phyloP scores from a whole-genome alignment of 2,329 filamentous ascomycete species.

The Talaromyces sp. region DNA sequence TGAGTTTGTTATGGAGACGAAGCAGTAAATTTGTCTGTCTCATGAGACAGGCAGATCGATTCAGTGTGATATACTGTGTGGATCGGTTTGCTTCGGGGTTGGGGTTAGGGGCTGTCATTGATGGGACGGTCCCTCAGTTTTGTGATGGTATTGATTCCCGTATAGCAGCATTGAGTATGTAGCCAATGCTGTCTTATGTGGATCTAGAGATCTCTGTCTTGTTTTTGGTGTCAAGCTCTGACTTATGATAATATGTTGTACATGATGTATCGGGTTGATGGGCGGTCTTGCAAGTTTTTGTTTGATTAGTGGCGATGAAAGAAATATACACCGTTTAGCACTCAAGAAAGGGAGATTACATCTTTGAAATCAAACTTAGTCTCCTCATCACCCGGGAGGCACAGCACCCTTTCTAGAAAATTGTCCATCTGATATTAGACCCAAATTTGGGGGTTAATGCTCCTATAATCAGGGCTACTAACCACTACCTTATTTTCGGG shows the following conservation, averaged over 20 bases:
- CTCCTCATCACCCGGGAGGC: too few relatives aligned
- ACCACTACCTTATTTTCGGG: neutral
- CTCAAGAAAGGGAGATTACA: neutral
- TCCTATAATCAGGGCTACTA: neutral
- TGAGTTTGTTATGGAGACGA: conserved; percentile 17
- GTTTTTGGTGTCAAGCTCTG: neutral
- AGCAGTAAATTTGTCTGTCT: conserved; percentile 8
- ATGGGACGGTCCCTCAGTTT: neutral
- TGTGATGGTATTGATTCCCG: neutral
- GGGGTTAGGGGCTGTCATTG: neutral
- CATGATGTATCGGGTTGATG: neutral
- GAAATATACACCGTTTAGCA: neutral
- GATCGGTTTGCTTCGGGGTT: neutral
- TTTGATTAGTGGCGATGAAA: neutral
- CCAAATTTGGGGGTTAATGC: neutral
- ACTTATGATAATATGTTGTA: conserved; percentile 1
- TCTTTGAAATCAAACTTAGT: too few relatives aligned
- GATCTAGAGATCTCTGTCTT: neutral
- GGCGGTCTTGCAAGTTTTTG: neutral
- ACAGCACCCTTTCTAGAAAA: too few relatives aligned
- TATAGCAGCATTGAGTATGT: neutral
- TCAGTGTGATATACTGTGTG: neutral
- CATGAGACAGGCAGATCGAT: neutral
- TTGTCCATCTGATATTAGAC: neutral
- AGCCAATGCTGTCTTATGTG: neutral